Evolutionary conservation across 768 basidiomycete genomes (phyloP).

Genomic region (Calocybe gangraenosa): DNA sequence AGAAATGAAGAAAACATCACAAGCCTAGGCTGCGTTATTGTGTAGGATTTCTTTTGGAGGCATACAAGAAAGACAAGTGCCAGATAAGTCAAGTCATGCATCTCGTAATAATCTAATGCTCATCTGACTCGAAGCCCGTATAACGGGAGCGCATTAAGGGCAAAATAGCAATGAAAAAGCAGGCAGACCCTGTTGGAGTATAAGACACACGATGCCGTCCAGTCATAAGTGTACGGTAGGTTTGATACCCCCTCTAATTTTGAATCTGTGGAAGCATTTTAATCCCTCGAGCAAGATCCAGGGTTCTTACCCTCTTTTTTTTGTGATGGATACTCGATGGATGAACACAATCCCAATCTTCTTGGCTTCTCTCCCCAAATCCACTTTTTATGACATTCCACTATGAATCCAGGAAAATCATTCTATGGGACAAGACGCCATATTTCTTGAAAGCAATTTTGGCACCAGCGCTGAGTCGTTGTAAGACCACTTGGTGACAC

Average conservation of each 20-base stretch:
- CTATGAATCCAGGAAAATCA: conserved; percentile 76
- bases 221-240: conserved; percentile 51
- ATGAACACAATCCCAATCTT: conserved; percentile 79
- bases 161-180: conserved; percentile 56
- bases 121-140: conserved; percentile 89
- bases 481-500: too few species aligned
- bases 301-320: conserved; percentile 8
- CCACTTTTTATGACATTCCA: conserved; percentile 64
- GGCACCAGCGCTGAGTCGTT: too few species aligned
- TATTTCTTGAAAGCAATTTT: conserved; percentile 92
- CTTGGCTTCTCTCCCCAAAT: conserved; percentile 69
- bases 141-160: conserved; percentile 62
- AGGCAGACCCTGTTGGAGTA: conserved; percentile 38
- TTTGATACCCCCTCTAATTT: conserved; percentile 44
- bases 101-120: too few species aligned
- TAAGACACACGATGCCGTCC: conserved; percentile 52
- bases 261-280: conserved; percentile 40
- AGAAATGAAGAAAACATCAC: conserved; percentile 74
- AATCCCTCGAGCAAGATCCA: neutral
- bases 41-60: conserved; percentile 87
- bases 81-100: conserved; percentile 84
- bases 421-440: conserved; percentile 98
- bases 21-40: conserved; percentile 78
- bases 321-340: conserved; percentile 64
- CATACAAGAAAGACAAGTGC: conserved; percentile 88